These are phyloP conservation scores for Heterobasidion irregulare DNA, from an alignment of 1,284 basidiomycete genomes.

Conservation along the genomic window DNA sequence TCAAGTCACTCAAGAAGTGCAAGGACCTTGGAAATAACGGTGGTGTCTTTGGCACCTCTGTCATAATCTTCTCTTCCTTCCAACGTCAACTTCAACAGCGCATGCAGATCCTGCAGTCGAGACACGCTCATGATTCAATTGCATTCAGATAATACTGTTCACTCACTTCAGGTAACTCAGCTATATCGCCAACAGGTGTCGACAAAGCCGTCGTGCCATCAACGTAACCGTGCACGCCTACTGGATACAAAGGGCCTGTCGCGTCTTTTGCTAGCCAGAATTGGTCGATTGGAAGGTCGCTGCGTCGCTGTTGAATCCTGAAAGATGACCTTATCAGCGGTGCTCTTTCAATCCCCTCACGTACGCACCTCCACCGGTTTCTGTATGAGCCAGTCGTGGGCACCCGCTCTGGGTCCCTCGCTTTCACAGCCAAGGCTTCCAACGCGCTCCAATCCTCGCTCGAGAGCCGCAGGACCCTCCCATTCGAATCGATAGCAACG, in stretches of 20 bases:
- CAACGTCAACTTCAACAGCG: not conserved
- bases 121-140: not conserved
- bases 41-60: not conserved
- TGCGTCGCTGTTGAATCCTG: not conserved
- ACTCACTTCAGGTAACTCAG: not conserved
- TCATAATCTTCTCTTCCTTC: not conserved
- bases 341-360: not conserved
- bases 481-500: not conserved
- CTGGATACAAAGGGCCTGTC: not conserved
- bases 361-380: not conserved
- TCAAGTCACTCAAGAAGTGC: not conserved
- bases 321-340: not conserved
- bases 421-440: not conserved
- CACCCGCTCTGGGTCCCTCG: not conserved
- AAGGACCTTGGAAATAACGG: not conserved
- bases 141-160: not conserved
- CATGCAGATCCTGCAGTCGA: not conserved
- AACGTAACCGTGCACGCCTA: not conserved
- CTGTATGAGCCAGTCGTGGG: not conserved
- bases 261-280: not conserved
- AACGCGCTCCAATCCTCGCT: not conserved
- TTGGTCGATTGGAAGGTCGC: not conserved
- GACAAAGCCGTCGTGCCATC: not conserved
- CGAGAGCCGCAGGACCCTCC: not conserved
- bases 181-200: not conserved